phyloP scores from a whole-genome alignment of 192 early-diverging fungal genomes.

The Umbelopsis ramanniana region DNA sequence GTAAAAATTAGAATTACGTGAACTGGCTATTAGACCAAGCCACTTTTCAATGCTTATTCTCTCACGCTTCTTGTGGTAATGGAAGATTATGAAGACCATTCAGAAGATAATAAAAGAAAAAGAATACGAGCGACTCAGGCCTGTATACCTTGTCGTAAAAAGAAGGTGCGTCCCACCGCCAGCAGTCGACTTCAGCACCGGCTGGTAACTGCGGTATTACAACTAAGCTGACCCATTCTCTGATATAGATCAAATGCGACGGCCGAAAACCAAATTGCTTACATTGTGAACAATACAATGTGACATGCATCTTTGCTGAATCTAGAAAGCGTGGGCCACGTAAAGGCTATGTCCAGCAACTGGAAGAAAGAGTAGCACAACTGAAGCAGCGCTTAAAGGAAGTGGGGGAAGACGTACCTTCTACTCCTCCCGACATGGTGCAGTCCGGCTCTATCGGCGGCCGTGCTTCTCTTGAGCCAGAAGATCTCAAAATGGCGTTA shows the following conservation, averaged over 20 bases:
- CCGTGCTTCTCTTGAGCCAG: not conserved
- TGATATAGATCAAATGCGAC: conserved; percentile 35
- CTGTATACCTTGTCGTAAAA: conserved; percentile 35
- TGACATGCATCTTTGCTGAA: conserved; percentile 25
- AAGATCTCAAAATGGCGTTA: not conserved
- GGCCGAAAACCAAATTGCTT: conserved; percentile 34
- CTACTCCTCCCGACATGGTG: not conserved
- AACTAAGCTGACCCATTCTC: not conserved
- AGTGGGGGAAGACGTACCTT: not conserved
- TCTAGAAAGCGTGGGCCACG: conserved; percentile 33
- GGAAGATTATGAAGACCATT: conserved; percentile 10
- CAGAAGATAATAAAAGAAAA: conserved; percentile 22
- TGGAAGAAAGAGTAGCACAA: conserved; percentile 35
- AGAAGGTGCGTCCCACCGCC: conserved; percentile 29
- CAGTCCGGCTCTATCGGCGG: not conserved
- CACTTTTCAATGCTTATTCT: not conserved
- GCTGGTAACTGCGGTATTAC: not conserved
- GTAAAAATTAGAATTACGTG: not conserved
- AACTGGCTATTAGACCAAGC: not conserved
- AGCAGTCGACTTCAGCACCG: not conserved
- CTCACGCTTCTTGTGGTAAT: conserved; percentile 18
- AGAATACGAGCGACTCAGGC: conserved; percentile 38
- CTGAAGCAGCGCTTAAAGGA: conserved; percentile 24
- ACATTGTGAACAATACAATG: conserved; percentile 28
- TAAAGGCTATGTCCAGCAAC: conserved; percentile 39